phyloP scores from a whole-genome alignment of 2,329 filamentous ascomycete species.

The Colletotrichum lupini region DNA sequence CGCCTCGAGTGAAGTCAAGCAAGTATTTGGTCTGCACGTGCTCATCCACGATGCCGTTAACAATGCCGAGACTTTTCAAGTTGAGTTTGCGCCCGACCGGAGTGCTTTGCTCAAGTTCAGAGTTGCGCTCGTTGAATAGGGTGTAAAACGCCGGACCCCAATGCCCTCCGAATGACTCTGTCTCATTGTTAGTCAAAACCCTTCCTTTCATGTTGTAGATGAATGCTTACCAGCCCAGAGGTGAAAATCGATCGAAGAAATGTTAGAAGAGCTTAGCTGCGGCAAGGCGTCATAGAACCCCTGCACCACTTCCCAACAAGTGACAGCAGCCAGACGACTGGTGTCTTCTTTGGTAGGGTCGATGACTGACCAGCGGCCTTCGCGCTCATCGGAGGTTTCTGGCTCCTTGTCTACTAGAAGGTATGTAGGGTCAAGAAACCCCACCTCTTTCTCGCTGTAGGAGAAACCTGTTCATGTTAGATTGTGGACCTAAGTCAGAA shows the following conservation, averaged over 20 bases:
- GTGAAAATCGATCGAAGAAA: slow-evolving; percentile 13
- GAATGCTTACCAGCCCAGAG: slow-evolving; percentile 8
- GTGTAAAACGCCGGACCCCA: slow-evolving; percentile 9
- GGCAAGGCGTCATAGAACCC: slow-evolving; percentile 19
- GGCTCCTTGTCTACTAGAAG: not conserved
- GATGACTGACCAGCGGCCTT: slow-evolving; percentile 16
- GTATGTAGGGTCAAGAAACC: slow-evolving; percentile 7
- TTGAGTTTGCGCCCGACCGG: not conserved
- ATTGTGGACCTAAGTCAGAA: accelerated
- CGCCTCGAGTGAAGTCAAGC: not conserved
- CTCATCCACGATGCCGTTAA: slow-evolving; percentile 44
- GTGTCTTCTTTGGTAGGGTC: slow-evolving; percentile 18
- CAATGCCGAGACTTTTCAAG: slow-evolving; percentile 1
- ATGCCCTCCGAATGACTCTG: slow-evolving; percentile 14
- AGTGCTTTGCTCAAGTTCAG: not conserved
- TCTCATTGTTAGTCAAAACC: not conserved
- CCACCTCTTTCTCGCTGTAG: slow-evolving; percentile 21
- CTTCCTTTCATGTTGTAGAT: no score
- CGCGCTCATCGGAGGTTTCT: not conserved
- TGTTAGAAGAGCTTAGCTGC: slow-evolving; percentile 2
- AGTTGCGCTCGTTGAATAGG: slow-evolving; percentile 11
- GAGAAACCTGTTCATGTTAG: not conserved
- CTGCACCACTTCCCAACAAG: slow-evolving; percentile 21
- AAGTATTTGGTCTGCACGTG: slow-evolving; percentile 2
- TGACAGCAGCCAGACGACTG: slow-evolving; percentile 10